Base-by-base conservation (phyloP, 768 basidiomycete genomes). In the Boletus reticuloceps region DNA sequence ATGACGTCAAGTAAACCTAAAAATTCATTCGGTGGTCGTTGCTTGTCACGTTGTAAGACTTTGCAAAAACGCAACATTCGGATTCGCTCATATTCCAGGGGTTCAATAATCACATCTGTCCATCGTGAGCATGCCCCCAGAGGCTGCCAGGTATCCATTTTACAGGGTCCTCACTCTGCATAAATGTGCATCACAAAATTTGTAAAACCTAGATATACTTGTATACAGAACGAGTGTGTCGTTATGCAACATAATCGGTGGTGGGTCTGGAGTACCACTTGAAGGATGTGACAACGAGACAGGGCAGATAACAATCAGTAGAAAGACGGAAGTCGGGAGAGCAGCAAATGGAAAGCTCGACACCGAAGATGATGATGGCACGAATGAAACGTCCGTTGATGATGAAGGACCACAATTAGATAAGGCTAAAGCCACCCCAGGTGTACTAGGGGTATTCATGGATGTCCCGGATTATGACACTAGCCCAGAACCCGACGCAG, bases 161-260 rank as follows among this genome's bases (percentile, higher is more conserved):
- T n/a, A n/a, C n/a, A n/a, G n/a, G n/a, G n/a, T n/a, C n/a, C n/a
- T n/a, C n/a, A n/a, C n/a, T n/a, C n/a, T n/a, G n/a, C n/a, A n/a
- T n/a, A n/a, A n/a, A n/a, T n/a, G n/a, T n/a, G n/a, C n/a, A n/a
- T n/a, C n/a, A n/a, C n/a, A n/a, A n/a, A n/a, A n/a, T n/a, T n/a
- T n/a, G n/a, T n/a, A n/a, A n/a, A n/a, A n/a, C n/a, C n/a, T n/a
- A n/a, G n/a, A n/a, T n/a, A n/a, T n/a, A n/a, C n/a, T n/a, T n/a
- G n/a, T n/a, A n/a, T n/a, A n/a, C n/a, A 97, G 82, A 53, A 93
- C 83, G 20, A 97, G 80, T 29, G 82, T 87, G 50, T 91, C 86
- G 60, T 93, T 86, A 58, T 95, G 91, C 13, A 95, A 74, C 22
- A 91, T 83, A 76, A 97, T 92, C 53, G n/a, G n/a, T n/a, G n/a